Evolutionary conservation across 345 rosid genomes (phyloP), one percentile per base, ranked within the genome.

Genomic region (Xanthoceras sorbifolium): DNA sequence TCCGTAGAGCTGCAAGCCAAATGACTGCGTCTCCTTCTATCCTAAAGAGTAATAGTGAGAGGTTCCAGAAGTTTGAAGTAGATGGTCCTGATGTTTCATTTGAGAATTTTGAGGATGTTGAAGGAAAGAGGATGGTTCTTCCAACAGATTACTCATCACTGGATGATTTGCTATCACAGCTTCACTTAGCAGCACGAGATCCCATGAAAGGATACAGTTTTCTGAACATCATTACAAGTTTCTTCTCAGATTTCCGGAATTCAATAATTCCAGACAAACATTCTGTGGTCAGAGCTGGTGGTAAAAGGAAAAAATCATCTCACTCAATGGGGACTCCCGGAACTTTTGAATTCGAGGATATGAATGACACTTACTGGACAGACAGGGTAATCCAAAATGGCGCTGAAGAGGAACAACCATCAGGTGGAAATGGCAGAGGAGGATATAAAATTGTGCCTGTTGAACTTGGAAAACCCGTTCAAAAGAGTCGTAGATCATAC

Each of bases 331-430:
- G 86, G 69, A 81, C 83, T 74, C 82, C 97, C 1, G 94, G 88
- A 84, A 87, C 98, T 76, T 95, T 92, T 77, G 97, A 93, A 82
- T 95, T 93, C 79, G 99, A 92, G 83, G 98, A 95, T 81, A 87
- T 86, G 94, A 90, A 82, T 54, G 99, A 95, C 79, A 91, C 98
- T 71, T 95, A 91, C 67, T 95, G 99, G 99, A 95, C 96, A 50
- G 94, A 93, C 86, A 87, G 92, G 76, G 85, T 93, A 72, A 88
- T 95, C 48, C 89, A 90, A 78, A 93, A 95, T 84, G 97, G 97
- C 57, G 87, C 90, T n/a, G 97, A 89, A 78, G 98, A 90, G 90
- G 62, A 57, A 57, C 93, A 89, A 57, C 89, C 85, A 74, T 32
- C 82, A 28, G 78, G 82, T 54, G 85, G 78, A 64, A 88, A 82